Evolutionary conservation across 1,284 basidiomycete genomes (phyloP), one percentile per base, ranked within the genome.

Genomic region (Tausonia pullulans): DNA sequence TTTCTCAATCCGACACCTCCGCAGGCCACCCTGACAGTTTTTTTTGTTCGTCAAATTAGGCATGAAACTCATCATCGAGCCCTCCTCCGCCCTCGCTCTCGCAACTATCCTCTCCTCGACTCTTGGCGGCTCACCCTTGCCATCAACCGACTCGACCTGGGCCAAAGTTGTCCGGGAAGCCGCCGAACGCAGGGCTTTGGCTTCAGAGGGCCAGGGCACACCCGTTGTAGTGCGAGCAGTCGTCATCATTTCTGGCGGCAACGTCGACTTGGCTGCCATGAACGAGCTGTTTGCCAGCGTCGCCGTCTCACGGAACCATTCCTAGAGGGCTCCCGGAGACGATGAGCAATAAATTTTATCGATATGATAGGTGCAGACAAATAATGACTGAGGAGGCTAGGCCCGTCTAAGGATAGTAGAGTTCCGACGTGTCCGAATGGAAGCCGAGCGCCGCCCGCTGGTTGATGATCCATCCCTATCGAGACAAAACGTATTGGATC

Each of bases 61-160:
- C n/a, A 67, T 67, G 66, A 67, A 67, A 46, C 63, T 67, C 59
- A 67, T 67, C 50, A 64, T 67, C 51, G 66, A 67, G 51, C 66
- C 66, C 1, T 67, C 66, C 5, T 67, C 59, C 2, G 66, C 66
- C n/a, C 27, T 64, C 16, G 59, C 66, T 11, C 59, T 63, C 2
- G 66, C 66, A 11, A 57, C 58, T 9, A 55, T 67, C 10, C 60
- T 67, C 5, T 61, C 61, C 46, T 45, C 48, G 7, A 43, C 45
- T n/a, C 43, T 46, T 13, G 52, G 43, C 3, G 53, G 44, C 14
- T 13, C 11, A 10, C 14, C 6, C 51, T 8, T 27, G 39, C 40
- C 39, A 55, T 41, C 46, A 1, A 51, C 55, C 27, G 66, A 50
- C 13, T 14, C 52, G 11, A n/a, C 58, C 14, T 67, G 65, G 65